Evolutionary conservation across 805 yeast species (phyloP).

Genomic region (Wilhelminamyces savonicus): DNA sequence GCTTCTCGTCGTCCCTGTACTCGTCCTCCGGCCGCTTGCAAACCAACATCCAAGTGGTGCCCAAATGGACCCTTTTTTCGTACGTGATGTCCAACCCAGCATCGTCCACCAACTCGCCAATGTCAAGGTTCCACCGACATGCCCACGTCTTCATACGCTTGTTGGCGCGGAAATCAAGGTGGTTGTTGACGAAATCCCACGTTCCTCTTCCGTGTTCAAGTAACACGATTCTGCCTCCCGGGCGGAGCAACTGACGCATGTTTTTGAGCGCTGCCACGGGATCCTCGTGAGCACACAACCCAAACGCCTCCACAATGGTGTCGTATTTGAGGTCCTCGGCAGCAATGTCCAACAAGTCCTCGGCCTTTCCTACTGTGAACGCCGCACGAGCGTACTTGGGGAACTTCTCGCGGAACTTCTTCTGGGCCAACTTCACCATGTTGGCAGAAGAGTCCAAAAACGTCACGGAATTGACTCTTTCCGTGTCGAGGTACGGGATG

Average conservation of each 20-base stretch:
- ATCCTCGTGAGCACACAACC: slow-evolving; percentile 91
- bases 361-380: slow-evolving; percentile 87
- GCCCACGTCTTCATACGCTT: slow-evolving; percentile 90
- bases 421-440: slow-evolving; percentile 78
- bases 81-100: slow-evolving; percentile 80
- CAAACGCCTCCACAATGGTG: slow-evolving; percentile 90
- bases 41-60: slow-evolving; percentile 84
- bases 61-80: slow-evolving; percentile 78
- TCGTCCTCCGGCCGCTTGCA: slow-evolving; percentile 71
- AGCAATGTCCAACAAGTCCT: slow-evolving; percentile 62
- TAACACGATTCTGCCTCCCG: slow-evolving; percentile 83
- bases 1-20: slow-evolving; percentile 36
- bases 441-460: slow-evolving; percentile 77
- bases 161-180: slow-evolving; percentile 77
- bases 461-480: slow-evolving; percentile 63
- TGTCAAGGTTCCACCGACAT: slow-evolving; percentile 94
- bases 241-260: slow-evolving; percentile 67
- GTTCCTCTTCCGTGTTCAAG: slow-evolving; percentile 91
- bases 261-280: slow-evolving; percentile 78
- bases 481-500: slow-evolving; percentile 62
- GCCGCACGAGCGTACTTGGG: slow-evolving; percentile 71
- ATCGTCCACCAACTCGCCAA: slow-evolving; percentile 77
- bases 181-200: slow-evolving; percentile 69
- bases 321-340: slow-evolving; percentile 58
- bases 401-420: slow-evolving; percentile 62